These are phyloP conservation scores for Davidsoniella neocaledoniae DNA, from an alignment of 2,329 filamentous ascomycete species.

Conservation along the genomic window DNA sequence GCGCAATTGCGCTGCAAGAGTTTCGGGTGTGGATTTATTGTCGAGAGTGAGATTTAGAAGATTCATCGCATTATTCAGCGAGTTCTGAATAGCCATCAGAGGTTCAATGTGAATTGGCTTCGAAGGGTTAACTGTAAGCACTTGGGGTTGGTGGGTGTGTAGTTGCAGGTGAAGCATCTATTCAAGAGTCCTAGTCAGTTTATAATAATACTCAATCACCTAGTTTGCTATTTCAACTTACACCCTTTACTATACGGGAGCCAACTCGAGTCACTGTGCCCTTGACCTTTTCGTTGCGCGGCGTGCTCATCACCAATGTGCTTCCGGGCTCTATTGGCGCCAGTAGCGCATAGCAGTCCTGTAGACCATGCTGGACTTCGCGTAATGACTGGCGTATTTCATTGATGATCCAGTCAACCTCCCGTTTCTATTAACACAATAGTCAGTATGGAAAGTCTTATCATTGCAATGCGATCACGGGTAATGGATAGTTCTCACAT, in stretches of 20 bases:
- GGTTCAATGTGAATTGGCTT: conserved; percentile 46
- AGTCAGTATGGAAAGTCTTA: background rate
- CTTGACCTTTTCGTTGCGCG: conserved; percentile 77
- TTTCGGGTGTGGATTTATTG: conserved; percentile 34
- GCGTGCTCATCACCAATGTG: conserved; percentile 77
- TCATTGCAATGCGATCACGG: background rate
- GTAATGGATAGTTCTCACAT: conserved; percentile 24
- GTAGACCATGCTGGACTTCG: conserved; percentile 47
- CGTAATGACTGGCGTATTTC: conserved; percentile 32
- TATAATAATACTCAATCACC: background rate
- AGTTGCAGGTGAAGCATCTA: conserved; percentile 66
- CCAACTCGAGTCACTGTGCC: conserved; percentile 82
- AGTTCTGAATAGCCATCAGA: conserved; percentile 53
- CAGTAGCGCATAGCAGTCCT: conserved; percentile 77
- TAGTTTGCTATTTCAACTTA: conserved; percentile 28
- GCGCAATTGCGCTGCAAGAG: conserved; percentile 38
- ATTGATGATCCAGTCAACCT: conserved; percentile 37
- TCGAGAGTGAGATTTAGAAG: conserved; percentile 63
- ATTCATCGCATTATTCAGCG: conserved; percentile 70
- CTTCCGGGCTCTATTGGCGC: conserved; percentile 71
- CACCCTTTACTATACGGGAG: conserved; percentile 79
- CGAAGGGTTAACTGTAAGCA: conserved; percentile 30
- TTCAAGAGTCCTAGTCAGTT: conserved; percentile 3
- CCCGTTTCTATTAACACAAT: conserved; percentile 26
- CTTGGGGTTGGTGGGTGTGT: conserved; percentile 42